These are phyloP conservation scores for Naganishia vaughanmartiniae DNA, from an alignment of 768 basidiomycete genomes.

Conservation along the genomic window DNA sequence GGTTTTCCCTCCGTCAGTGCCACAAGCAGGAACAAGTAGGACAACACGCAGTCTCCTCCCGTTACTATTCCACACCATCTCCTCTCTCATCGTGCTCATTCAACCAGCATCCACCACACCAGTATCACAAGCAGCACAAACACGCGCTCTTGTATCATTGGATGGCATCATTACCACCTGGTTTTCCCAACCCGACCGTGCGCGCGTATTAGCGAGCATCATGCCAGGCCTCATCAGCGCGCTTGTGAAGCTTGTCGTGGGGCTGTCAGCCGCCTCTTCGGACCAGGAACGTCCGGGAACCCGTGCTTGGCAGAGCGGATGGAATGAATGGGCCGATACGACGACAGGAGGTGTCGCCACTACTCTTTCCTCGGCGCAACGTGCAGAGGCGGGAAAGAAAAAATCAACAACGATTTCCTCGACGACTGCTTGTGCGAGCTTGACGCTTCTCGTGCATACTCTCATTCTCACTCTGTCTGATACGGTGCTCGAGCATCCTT, in stretches of 20 bases:
- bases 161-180: constrained; percentile 58
- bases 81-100: constrained; percentile 63
- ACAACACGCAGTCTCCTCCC: constrained; percentile 58
- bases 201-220: constrained; percentile 56
- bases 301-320: not conserved
- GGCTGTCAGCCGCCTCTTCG: constrained; percentile 42
- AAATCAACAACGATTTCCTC: constrained; percentile 1
- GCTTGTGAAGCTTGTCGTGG: constrained; percentile 70
- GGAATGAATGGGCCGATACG: constrained; percentile 3
- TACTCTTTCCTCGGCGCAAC: not conserved
- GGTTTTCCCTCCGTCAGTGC: not conserved
- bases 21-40: not conserved
- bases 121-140: constrained; percentile 47
- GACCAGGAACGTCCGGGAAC: constrained; percentile 24
- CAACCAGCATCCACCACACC: constrained; percentile 62
- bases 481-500: not conserved
- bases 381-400: not conserved
- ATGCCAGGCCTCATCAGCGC: constrained; percentile 79
- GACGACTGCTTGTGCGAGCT: not conserved
- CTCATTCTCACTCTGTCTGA: not conserved
- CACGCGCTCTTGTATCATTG: constrained; percentile 62
- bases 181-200: constrained; percentile 54
- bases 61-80: constrained; percentile 76
- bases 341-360: not conserved
- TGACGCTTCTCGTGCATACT: not conserved